Conservation (phyloP, 179 eudicot species). For the Beta macrorhiza region DNA sequence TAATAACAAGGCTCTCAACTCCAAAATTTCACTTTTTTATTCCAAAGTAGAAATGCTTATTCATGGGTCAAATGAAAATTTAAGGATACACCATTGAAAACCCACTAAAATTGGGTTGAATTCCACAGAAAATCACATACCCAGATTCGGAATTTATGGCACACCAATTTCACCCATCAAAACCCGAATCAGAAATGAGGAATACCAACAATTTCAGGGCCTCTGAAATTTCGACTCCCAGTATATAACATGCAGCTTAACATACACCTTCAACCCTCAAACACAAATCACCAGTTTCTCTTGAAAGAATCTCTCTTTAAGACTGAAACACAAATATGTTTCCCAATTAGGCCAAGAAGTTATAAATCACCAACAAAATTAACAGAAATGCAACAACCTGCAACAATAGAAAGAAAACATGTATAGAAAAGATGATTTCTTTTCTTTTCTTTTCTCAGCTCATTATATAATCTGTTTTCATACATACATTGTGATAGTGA, state of each 20-base stretch:
- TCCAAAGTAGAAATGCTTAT: not conserved
- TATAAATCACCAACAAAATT: not conserved
- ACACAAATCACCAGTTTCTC: constrained; percentile 17
- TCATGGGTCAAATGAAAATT: not conserved
- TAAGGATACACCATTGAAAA: not conserved
- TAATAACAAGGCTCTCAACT: not conserved
- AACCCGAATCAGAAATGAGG: constrained; percentile 12
- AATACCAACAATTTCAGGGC: not conserved
- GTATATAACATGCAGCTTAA: constrained; percentile 17
- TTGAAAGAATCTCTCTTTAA: not conserved
- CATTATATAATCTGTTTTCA: not conserved
- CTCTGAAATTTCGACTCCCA: constrained; percentile 10
- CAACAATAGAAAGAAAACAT: not conserved
- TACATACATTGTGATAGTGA: not conserved
- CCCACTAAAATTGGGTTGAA: constrained; percentile 5
- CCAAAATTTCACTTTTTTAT: not conserved
- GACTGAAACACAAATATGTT: not conserved
- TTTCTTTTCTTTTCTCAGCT: not conserved
- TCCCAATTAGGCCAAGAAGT: not conserved
- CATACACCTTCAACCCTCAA: constrained; percentile 13
- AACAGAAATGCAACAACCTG: constrained; percentile 15
- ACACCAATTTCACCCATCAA: constrained; percentile 17
- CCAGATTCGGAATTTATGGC: constrained; percentile 15
- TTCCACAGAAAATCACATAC: constrained; percentile 20
- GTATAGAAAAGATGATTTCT: constrained; percentile 1